Evolutionary conservation across 164 flowering plant genomes (phyloP), one percentile per base, ranked within the genome.

Genomic region (Berberis vulgaris): DNA sequence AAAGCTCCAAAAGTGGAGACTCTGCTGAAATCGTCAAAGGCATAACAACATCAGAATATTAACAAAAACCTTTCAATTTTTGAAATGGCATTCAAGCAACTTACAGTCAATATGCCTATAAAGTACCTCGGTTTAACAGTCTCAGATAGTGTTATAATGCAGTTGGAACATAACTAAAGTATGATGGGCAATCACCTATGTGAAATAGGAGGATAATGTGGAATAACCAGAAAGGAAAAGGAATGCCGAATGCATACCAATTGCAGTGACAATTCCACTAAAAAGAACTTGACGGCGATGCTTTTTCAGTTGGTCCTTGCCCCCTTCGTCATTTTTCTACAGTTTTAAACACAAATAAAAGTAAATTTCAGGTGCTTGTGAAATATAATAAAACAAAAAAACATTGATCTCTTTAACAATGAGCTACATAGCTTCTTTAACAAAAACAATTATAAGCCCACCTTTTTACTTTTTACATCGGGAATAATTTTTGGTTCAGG

Each of bases 261-360:
- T 72, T 57, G 99, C 97, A 2, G 96, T 91, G 73, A 91, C 70
- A 56, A 94, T 91, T 49, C 99, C 99, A 80, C 99, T 94, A 69
- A 68, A 91, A 52, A 94, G 62, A 74, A 91, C 99, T 83, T 94
- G 97, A 43, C 91, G 91, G 3, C 84, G 93, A 69, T 84, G 93
- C 77, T 87, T 91, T 76, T 86, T 94, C 87, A 91, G 71, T 8
- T 77, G 54, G 69, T 94, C 96, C 77, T 91, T 87, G 46, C 80
- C 84, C 56, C 80, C 80, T 45, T 82, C 88, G 54, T 79, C 84
- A 55, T 73, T 71, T 63, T 76, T 82, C 94, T 85, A 76, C 68
- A 56, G 60, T 49, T 49, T 62, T 65, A 68, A 62, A 53, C 13
- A 67, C 44, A 72, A 49, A 26, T 26, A 26, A 4, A 43, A 39